These are phyloP conservation scores for Mediolabrus comicus DNA, from an alignment of 108 stramenopile species.

Conservation along the genomic window DNA sequence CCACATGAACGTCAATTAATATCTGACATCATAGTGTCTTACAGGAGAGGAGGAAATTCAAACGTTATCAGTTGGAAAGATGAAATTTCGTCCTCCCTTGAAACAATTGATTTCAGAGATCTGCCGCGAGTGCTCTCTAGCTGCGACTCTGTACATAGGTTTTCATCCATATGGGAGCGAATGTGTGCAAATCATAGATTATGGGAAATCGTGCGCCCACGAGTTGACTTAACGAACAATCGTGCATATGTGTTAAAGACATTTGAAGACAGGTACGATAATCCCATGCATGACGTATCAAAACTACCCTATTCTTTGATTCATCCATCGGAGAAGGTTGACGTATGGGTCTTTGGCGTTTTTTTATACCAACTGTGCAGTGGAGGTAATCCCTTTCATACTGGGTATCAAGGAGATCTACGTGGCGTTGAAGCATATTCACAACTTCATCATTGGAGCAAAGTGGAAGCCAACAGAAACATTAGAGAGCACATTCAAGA, in stretches of 20 bases:
- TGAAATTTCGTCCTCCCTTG: constrained; percentile 41
- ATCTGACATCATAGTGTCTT: constrained; percentile 49
- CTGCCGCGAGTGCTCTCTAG: constrained; percentile 30
- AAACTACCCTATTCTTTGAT: constrained; percentile 64
- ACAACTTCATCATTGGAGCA: constrained; percentile 21
- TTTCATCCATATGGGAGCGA: constrained; percentile 23
- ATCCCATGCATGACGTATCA: constrained; percentile 25
- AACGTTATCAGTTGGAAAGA: constrained; percentile 48
- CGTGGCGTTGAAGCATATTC: constrained; percentile 16
- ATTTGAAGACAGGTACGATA: constrained; percentile 44
- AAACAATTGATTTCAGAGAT: constrained; percentile 35
- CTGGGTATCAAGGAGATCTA: constrained; percentile 26
- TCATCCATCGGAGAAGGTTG: constrained; percentile 44
- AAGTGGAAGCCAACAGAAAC: constrained; percentile 25
- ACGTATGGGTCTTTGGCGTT: constrained; percentile 72
- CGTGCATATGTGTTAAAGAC: constrained; percentile 59
- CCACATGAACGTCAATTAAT: constrained; percentile 36
- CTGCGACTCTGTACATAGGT: constrained; percentile 15
- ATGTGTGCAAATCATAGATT: constrained; percentile 18
- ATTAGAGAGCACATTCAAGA: constrained; percentile 59
- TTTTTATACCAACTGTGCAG: constrained; percentile 61
- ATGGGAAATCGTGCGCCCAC: constrained; percentile 55
- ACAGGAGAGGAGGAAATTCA: constrained; percentile 26
- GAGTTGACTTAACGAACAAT: constrained; percentile 38
- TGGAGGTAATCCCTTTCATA: constrained; percentile 58